Conservation (phyloP, 1,284 basidiomycete genomes). For the Ganoderma multipileum region DNA sequence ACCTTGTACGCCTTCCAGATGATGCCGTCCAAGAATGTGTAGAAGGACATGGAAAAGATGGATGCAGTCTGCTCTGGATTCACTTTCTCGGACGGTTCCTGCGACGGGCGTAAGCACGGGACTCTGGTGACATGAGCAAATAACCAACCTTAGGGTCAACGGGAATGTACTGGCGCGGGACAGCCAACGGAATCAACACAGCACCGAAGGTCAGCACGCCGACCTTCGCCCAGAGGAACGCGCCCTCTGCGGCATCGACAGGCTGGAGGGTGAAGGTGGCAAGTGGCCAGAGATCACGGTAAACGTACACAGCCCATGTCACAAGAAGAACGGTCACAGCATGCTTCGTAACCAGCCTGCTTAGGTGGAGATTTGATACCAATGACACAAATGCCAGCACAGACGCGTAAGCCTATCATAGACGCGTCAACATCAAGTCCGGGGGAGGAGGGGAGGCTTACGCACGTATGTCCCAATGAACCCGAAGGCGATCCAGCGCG, state of each 20-base stretch:
- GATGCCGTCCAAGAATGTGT: slow-evolving; percentile 55
- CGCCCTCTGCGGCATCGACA: slow-evolving; percentile 44
- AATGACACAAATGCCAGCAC: slow-evolving; percentile 33
- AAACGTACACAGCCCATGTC: slow-evolving; percentile 47
- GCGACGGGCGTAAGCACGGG: not conserved
- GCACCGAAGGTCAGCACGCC: slow-evolving; percentile 47
- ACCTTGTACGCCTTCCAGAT: slow-evolving; percentile 38
- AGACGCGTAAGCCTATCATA: slow-evolving; percentile 41
- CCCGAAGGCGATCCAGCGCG: slow-evolving; percentile 37
- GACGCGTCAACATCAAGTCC: slow-evolving; percentile 34
- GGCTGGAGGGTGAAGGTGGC: slow-evolving; percentile 54
- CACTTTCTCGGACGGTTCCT: slow-evolving; percentile 51
- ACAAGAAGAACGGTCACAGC: slow-evolving; percentile 28
- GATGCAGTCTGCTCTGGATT: slow-evolving; percentile 76
- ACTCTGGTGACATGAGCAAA: not conserved
- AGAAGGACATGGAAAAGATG: slow-evolving; percentile 59
- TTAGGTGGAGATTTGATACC: slow-evolving; percentile 17
- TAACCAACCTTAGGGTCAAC: slow-evolving; percentile 48
- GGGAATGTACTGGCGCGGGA: slow-evolving; percentile 52
- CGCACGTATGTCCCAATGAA: slow-evolving; percentile 46
- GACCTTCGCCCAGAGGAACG: slow-evolving; percentile 40
- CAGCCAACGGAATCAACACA: slow-evolving; percentile 49
- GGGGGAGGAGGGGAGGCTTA: slow-evolving; percentile 7
- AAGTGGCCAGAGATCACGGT: slow-evolving; percentile 72
- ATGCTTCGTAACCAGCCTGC: slow-evolving; percentile 26